These are phyloP conservation scores for Catharanthus roseus DNA, from an alignment of 257 asterid species.

Conservation along the genomic window DNA sequence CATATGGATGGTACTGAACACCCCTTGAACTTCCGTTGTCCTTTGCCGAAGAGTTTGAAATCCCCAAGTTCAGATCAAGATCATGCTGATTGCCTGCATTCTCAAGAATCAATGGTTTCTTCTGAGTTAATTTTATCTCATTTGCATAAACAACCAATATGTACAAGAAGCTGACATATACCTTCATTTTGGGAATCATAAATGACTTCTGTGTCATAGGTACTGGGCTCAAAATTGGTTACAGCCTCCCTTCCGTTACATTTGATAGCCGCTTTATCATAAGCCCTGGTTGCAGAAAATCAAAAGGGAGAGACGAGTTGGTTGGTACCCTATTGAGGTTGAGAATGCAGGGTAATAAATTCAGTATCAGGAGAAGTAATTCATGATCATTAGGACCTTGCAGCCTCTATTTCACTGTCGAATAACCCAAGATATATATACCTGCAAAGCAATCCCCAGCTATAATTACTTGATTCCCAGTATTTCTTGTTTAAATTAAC, in stretches of 20 bases:
- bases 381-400: conserved; percentile 39
- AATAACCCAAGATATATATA: conserved; percentile 47
- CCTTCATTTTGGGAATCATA: conserved; percentile 32
- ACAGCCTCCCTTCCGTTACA: conserved; percentile 66
- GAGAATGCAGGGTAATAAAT: conserved; percentile 23
- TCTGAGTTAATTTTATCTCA: neutral
- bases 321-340: conserved; percentile 24
- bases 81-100: conserved; percentile 38
- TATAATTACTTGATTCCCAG: conserved; percentile 18
- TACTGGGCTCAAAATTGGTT: conserved; percentile 65
- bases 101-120: neutral
- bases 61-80: conserved; percentile 72
- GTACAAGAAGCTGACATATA: neutral
- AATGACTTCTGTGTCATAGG: conserved; percentile 34
- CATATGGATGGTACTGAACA: conserved; percentile 38
- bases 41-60: conserved; percentile 41
- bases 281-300: conserved; percentile 54
- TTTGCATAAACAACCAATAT: no score
- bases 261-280: conserved; percentile 72
- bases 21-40: conserved; percentile 33
- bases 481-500: conserved; percentile 1
- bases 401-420: conserved; percentile 46
- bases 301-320: conserved; percentile 28
- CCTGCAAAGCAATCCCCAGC: conserved; percentile 44
- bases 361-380: conserved; percentile 25